Evolutionary conservation across 2,329 filamentous ascomycete genomes (phyloP).

Genomic region (Shiraia sp.): DNA sequence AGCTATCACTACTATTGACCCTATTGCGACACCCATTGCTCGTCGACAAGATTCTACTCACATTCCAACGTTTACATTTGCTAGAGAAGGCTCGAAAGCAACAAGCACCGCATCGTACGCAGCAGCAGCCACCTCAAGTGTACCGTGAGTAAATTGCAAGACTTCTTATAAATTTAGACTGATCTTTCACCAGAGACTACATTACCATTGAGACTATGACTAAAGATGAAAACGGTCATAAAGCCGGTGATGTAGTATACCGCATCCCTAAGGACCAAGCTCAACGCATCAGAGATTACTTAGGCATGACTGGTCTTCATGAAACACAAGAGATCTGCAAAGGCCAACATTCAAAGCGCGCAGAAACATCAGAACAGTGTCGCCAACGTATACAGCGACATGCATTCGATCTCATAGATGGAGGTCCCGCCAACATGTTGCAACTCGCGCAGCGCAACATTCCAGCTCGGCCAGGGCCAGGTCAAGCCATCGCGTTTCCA

Average conservation of each 20-base stretch:
- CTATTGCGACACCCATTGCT: too few relatives aligned
- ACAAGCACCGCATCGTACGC: too few relatives aligned
- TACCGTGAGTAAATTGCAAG: too few relatives aligned
- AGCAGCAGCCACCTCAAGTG: too few relatives aligned
- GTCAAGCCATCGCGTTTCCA: conserved; percentile 5
- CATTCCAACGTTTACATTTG: too few relatives aligned
- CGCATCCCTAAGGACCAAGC: conserved; percentile 5
- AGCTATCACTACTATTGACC: too few relatives aligned
- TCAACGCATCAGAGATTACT: conserved; percentile 9
- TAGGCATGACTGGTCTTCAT: conserved; percentile 6
- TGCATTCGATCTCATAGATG: conserved; percentile 1
- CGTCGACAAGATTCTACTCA: too few relatives aligned
- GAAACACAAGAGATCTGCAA: conserved; percentile 3
- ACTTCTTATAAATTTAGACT: too few relatives aligned
- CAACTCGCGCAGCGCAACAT: conserved; percentile 2
- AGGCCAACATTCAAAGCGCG: conserved; percentile 3
- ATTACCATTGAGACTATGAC: conserved; percentile 13
- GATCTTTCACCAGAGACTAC: too few relatives aligned
- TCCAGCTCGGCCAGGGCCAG: conserved; percentile 1
- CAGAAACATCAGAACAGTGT: conserved; percentile 1
- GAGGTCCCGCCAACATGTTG: conserved; percentile 1
- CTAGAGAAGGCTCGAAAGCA: too few relatives aligned
- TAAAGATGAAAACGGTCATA: conserved; percentile 6
- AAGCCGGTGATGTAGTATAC: conserved; percentile 13
- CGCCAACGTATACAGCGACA: neutral